A percentile compares a stretch with the other conserved stretches of the same genome.
phyloP scores from a whole-genome alignment of 2,329 filamentous ascomycete genomes.

The Diaporthe vaccinii region DNA sequence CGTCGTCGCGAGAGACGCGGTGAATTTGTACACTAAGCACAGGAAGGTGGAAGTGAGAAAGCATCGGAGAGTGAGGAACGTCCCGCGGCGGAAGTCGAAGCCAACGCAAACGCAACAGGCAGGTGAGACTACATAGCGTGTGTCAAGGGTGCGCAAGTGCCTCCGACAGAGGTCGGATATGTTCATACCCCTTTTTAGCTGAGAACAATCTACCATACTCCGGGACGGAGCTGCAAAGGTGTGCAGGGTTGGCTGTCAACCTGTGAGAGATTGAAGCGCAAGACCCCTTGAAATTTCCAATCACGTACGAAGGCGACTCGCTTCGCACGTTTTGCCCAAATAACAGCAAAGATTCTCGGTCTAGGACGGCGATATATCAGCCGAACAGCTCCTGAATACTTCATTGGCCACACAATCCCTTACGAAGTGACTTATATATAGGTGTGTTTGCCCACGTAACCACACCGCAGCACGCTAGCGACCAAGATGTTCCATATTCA shows the following conservation, averaged over 20 bases:
- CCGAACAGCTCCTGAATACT: no score
- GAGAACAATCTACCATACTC: not conserved
- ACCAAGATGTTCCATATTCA: not conserved
- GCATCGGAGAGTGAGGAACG: slow-evolving; percentile 67
- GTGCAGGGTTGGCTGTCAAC: not conserved
- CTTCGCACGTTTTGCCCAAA: not conserved
- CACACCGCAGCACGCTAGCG: not conserved
- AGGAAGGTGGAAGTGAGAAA: slow-evolving; percentile 69
- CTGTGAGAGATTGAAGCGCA: not conserved
- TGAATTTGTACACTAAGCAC: slow-evolving; percentile 75
- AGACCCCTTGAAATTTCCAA: not conserved
- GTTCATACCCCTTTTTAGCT: not conserved
- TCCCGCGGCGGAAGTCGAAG: slow-evolving; percentile 44
- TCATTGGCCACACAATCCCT: not conserved
- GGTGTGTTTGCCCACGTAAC: not conserved
- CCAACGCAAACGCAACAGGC: slow-evolving; percentile 22
- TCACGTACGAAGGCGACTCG: not conserved
- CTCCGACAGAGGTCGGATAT: not conserved
- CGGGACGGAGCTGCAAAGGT: not conserved
- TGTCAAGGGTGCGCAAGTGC: not conserved
- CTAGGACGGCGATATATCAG: not conserved
- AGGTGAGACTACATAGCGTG: not conserved
- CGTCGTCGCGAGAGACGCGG: slow-evolving; percentile 81
- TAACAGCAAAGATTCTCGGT: not conserved
- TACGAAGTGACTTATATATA: no score